A percentile compares a stretch with the other conserved stretches of the same genome.
phyloP scores from a whole-genome alignment of 176 grass and related monocot species.

The Elaeis guineensis region DNA sequence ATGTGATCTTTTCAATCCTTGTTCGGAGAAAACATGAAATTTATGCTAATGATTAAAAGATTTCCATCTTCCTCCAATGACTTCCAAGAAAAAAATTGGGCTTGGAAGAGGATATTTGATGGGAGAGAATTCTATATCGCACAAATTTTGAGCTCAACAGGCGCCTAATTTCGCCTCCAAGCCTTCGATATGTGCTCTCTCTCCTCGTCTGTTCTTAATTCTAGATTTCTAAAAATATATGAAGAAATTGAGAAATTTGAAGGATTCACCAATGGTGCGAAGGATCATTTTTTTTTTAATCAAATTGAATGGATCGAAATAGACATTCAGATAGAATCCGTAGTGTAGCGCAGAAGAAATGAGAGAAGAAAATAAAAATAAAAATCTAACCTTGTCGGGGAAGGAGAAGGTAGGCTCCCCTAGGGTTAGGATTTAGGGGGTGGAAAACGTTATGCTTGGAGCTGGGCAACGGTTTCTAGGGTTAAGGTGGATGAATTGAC shows the following conservation, averaged over 20 bases:
- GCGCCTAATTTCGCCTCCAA: conserved; percentile 37
- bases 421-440: too few species aligned
- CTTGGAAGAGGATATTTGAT: conserved; percentile 16
- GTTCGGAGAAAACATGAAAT: neutral
- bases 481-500: too few species aligned
- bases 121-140: conserved; percentile 41
- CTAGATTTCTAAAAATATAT: neutral
- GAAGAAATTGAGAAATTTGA: neutral
- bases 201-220: neutral
- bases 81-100: conserved; percentile 16
- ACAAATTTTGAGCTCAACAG: conserved; percentile 79
- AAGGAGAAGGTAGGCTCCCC: too few species aligned
- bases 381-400: too few species aligned
- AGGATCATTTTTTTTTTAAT: too few species aligned
- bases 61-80: conserved; percentile 7
- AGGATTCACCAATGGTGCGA: too few species aligned
- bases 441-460: too few species aligned
- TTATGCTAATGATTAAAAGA: neutral
- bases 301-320: too few species aligned
- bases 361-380: too few species aligned
- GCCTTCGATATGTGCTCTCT: conserved; percentile 77
- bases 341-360: too few species aligned
- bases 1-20: neutral
- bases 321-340: too few species aligned
- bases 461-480: too few species aligned